These are phyloP conservation scores for Ananas comosus DNA, from an alignment of 176 grass and related monocot species.

Conservation along the genomic window DNA sequence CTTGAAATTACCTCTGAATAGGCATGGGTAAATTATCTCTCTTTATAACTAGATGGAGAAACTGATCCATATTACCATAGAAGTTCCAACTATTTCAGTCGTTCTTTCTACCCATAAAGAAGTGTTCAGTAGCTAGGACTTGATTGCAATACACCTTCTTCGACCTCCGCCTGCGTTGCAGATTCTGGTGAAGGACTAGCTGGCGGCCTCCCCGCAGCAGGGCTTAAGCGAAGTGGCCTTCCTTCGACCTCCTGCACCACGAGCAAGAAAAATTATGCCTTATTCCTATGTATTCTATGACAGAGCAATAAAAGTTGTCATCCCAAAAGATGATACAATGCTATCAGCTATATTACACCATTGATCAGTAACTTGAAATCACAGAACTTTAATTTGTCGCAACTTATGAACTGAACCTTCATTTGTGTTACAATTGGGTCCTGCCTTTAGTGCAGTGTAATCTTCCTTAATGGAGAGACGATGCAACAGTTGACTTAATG, in stretches of 20 bases:
- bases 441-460: too few species aligned
- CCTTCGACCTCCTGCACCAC: slow-evolving; percentile 68
- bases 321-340: too few species aligned
- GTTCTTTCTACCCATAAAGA: neutral
- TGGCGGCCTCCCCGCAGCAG: slow-evolving; percentile 38
- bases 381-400: too few species aligned
- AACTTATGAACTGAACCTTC: too few species aligned
- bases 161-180: slow-evolving; percentile 12
- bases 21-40: neutral
- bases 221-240: slow-evolving; percentile 58
- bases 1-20: neutral
- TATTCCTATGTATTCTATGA: slow-evolving; percentile 3
- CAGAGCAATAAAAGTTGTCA: neutral
- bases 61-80: neutral
- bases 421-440: too few species aligned
- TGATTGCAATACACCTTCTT: slow-evolving; percentile 36
- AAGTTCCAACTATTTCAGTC: neutral
- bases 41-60: neutral
- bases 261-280: slow-evolving; percentile 8
- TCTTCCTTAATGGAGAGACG: too few species aligned
- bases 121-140: slow-evolving; percentile 21
- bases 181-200: slow-evolving; percentile 25
- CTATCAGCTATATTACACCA: too few species aligned
- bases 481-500: too few species aligned
- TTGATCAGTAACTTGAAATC: too few species aligned